Base-by-base conservation (phyloP, 768 basidiomycete species). In the Antrodiella citrinella region DNA sequence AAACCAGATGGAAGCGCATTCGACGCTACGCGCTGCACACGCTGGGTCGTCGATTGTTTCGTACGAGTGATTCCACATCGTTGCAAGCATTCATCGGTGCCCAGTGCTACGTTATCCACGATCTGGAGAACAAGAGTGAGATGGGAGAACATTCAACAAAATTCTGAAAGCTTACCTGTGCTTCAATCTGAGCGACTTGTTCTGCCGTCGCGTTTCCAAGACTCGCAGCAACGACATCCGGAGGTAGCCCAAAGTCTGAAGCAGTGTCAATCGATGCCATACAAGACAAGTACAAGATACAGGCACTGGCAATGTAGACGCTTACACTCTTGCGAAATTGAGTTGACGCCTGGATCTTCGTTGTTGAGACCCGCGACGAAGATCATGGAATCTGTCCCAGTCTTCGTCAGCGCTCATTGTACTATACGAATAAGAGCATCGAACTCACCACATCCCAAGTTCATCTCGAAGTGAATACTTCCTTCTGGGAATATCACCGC, bases 381-480 rank as follows among this genome's bases (percentile, higher is more conserved):
- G 24, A 55, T 45, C 19, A 57, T 53, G 12, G 58, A 57, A 24
- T 66, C 51, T 52, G 46, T 4, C n/a, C n/a, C n/a, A n/a, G n/a
- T n/a, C n/a, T n/a, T n/a, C n/a, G n/a, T n/a, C n/a, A n/a, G n/a
- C n/a, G n/a, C n/a, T n/a, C n/a, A n/a, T n/a, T n/a, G n/a, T n/a
- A n/a, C n/a, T n/a, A n/a, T n/a, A n/a, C n/a, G n/a, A n/a, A n/a
- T n/a, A n/a, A n/a, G n/a, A n/a, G n/a, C n/a, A n/a, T n/a, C n/a
- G n/a, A n/a, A 48, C 51, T 10, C 19, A 52, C 51, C 60, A 49
- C 64, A 66, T 7, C 55, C 55, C 35, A 59, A 48, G 51, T 66
- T 66, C 47, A 59, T 53, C 53, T 66, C 58, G 50, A 61, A 66
- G 56, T 66, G 64, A 25, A 65, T 61, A 21, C 61, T 58, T n/a